These are phyloP conservation scores for Syzygium aromaticum DNA, from an alignment of 345 rosid species.

Conservation along the genomic window DNA sequence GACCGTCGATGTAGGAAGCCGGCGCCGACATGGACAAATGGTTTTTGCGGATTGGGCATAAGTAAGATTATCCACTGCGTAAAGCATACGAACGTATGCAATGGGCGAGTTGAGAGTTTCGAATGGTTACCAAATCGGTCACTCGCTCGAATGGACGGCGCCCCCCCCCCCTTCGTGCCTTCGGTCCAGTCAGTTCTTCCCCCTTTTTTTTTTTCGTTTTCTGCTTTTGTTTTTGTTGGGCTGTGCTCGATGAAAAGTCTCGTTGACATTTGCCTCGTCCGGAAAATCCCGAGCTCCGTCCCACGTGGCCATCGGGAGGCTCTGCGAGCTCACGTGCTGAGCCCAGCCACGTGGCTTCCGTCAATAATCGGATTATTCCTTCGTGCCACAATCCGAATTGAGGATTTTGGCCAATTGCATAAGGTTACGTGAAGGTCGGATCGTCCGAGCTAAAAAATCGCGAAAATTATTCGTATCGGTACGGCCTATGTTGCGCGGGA, in stretches of 20 bases:
- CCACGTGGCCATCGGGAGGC: not conserved
- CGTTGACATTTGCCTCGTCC: too few species aligned
- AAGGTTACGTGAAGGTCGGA: too few species aligned
- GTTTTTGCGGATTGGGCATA: too few species aligned
- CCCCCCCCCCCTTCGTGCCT: not conserved
- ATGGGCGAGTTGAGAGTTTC: not conserved
- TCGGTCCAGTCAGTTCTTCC: not conserved
- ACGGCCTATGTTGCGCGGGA: too few species aligned
- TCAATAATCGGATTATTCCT: not conserved
- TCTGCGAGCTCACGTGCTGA: not conserved
- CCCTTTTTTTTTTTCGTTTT: not conserved
- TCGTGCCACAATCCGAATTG: too few species aligned
- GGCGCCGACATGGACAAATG: accelerated
- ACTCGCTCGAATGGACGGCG: not conserved
- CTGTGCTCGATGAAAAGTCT: not conserved
- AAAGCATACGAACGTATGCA: too few species aligned
- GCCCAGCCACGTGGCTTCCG: not conserved
- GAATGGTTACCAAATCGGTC: not conserved
- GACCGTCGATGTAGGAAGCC: too few species aligned
- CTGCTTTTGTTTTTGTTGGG: not conserved
- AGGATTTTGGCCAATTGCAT: too few species aligned
- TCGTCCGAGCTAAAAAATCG: too few species aligned
- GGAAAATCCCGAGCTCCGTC: too few species aligned
- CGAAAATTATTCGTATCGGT: too few species aligned
- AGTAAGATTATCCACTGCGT: not conserved